Evolutionary conservation across 805 yeast species (phyloP).

Genomic region (Saccharomycopsis lassenensis): DNA sequence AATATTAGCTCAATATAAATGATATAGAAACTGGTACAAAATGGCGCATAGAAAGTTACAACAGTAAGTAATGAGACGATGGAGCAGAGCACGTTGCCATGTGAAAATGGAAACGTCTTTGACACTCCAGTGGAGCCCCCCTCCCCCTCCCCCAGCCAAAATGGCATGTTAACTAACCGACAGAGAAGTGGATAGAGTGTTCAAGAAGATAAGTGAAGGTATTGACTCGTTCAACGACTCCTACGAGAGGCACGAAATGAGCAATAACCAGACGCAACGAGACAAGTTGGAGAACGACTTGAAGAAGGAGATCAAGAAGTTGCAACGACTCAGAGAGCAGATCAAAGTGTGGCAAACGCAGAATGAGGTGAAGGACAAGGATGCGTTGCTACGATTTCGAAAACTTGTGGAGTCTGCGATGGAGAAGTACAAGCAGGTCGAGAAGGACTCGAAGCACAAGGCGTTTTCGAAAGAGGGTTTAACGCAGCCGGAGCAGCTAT

Average conservation of each 20-base stretch:
- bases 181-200: constrained; percentile 51
- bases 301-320: constrained; percentile 88
- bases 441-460: constrained; percentile 84
- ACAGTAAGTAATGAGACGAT: constrained; percentile 12
- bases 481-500: constrained; percentile 27
- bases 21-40: background rate
- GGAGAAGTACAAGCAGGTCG: constrained; percentile 94
- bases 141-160: background rate
- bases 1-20: no score
- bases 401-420: constrained; percentile 47
- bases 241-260: constrained; percentile 41
- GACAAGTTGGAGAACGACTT: constrained; percentile 70
- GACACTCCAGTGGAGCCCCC: background rate
- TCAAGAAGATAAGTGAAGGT: constrained; percentile 51
- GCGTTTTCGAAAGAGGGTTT: constrained; percentile 91
- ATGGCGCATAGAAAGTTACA: constrained; percentile 19
- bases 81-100: background rate
- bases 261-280: constrained; percentile 69
- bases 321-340: constrained; percentile 89
- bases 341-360: constrained; percentile 90
- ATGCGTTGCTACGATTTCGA: constrained; percentile 19
- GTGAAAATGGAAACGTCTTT: background rate
- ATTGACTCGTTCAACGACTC: constrained; percentile 42
- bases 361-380: constrained; percentile 80
- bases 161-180: background rate